Conservation (phyloP, 139 green algal species). For the Auxenochlorella pyrenoidosa region DNA sequence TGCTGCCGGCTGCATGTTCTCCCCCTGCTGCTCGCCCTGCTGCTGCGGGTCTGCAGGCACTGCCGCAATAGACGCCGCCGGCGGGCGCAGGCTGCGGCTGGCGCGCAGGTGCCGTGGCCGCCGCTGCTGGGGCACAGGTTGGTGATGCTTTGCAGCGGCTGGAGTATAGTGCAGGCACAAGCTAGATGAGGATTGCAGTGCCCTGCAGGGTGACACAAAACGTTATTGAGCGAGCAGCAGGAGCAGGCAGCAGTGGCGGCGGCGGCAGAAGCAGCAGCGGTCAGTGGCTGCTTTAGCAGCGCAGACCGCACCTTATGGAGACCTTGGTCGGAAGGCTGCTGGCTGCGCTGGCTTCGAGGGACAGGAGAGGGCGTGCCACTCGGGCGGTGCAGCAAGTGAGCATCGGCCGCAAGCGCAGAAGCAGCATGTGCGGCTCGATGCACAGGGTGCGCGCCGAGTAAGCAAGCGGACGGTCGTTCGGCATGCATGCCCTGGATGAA, state of each 20-base stretch:
- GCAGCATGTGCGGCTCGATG: background rate
- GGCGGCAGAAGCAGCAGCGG: background rate
- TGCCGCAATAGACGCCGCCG: background rate
- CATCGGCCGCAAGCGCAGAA: background rate
- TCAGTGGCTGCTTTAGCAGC: background rate
- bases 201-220: background rate
- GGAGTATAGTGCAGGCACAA: background rate
- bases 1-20: conserved; percentile 6
- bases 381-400: background rate
- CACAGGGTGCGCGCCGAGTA: background rate
- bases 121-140: background rate
- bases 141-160: background rate
- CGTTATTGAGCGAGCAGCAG: background rate
- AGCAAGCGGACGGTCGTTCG: background rate
- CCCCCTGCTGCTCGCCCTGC: background rate
- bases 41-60: background rate
- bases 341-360: too few relatives aligned
- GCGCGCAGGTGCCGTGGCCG: background rate
- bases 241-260: background rate
- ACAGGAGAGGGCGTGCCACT: background rate
- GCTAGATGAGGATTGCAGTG: background rate
- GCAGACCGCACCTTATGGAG: background rate
- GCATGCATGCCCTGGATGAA: background rate
- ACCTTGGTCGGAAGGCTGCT: background rate
- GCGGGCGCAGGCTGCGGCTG: background rate